These are phyloP conservation scores for Microdochium trichocladiopsis DNA, from an alignment of 2,329 filamentous ascomycete species.

Conservation along the genomic window DNA sequence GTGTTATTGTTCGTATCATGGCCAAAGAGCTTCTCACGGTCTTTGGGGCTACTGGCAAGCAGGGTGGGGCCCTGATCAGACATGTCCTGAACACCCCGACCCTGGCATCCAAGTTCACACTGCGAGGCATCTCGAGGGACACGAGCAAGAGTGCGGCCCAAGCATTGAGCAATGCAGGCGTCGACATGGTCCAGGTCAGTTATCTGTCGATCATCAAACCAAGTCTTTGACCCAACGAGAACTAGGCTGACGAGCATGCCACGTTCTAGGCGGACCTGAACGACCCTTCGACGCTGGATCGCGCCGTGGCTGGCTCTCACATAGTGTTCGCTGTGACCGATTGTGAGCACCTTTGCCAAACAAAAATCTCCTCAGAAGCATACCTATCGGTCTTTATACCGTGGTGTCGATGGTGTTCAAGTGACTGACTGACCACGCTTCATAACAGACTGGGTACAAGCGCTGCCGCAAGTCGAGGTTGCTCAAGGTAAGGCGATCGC, in stretches of 20 bases:
- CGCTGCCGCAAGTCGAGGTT: conserved; percentile 23
- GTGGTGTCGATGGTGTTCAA: background rate
- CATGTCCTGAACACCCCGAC: background rate
- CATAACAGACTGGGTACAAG: background rate
- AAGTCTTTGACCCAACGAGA: background rate
- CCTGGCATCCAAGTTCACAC: background rate
- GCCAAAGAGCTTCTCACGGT: background rate
- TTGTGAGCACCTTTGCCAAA: background rate
- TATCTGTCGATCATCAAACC: background rate
- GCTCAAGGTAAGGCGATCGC: conserved; percentile 37
- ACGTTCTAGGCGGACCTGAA: background rate
- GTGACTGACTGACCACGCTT: background rate
- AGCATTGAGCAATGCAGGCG: background rate
- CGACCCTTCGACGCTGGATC: background rate
- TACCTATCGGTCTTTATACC: background rate
- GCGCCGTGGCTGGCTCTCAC: background rate
- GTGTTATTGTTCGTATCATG: no score
- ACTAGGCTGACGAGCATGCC: background rate
- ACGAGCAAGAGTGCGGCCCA: background rate
- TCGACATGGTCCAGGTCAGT: background rate
- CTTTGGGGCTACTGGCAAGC: background rate
- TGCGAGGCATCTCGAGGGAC: background rate
- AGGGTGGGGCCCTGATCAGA: background rate
- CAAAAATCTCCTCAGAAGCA: no score
- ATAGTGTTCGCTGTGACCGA: background rate